Evolutionary conservation across 2,329 filamentous ascomycete genomes (phyloP), one percentile per base, ranked within the genome.

Genomic region (Mollisiaceae sp.): DNA sequence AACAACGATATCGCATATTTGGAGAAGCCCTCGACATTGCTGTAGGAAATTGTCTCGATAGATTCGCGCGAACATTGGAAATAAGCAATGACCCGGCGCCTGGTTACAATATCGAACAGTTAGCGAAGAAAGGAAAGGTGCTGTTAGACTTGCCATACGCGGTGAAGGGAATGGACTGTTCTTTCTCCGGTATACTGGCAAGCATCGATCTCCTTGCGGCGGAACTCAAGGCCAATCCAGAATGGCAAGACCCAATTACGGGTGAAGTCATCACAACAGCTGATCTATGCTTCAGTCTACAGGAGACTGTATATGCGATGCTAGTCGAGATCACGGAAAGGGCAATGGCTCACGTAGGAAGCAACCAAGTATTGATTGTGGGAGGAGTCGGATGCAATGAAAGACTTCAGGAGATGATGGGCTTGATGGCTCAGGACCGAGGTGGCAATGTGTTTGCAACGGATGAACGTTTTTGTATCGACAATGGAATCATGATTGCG

Each of bases 401-500:
- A 81, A 86, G 95, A 4, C 77, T 99, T 71, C 95, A 99, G 81
- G 88, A 97, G 74, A 99, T 99, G 95, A 99, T 99, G 95, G 94
- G 92, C 18, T 83, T 91, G 56, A 99, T 99, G 95, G 94, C 94
- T 18, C 83, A 83, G 54, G 94, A 97, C 77, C 83, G 95, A 43
- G 92, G 93, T 61, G 95, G 95, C 4, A 94, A 88, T 74, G 92
- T 98, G 3, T 97, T 91, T 79, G 94, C 95, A 27, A 98, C 94
- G 0, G 95, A 99, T 77, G 95, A 99, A 82, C 85, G 95, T 55
- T 99, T 97, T 78, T 99, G 95, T 77, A 99, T 99, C 73, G 95
- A 99, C 79, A 99, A 99, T 74, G 95, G 95, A 58, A 98, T 99
- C 76, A 99, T 99, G 95, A 99, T 99, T 81, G 95, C 95, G 1